Percentiles rank a stretch among this genome's conserved stretches.
Evolutionary conservation across 73 alveolate species (phyloP).

Genomic region (Paramecium sonneborni): DNA sequence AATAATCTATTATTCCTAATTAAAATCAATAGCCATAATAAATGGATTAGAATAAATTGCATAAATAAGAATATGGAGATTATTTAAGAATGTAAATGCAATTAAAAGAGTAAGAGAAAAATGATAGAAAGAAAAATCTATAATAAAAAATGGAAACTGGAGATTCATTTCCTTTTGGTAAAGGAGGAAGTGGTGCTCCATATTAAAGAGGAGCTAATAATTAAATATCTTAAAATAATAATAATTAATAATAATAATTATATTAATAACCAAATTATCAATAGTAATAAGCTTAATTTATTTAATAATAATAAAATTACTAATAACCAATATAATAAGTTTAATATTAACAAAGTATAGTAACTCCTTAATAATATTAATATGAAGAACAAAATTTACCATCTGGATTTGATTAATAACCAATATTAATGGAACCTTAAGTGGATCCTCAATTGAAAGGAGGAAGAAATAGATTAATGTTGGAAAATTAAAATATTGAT

Average conservation of each 20-base stretch:
- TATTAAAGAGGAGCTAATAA: neutral
- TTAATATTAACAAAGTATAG: neutral
- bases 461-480: slow-evolving; percentile 30
- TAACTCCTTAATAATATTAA: neutral
- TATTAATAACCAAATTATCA: neutral
- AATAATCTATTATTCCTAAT: neutral
- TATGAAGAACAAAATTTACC: neutral
- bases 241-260: neutral
- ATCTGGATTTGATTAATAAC: neutral
- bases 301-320: neutral
- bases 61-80: slow-evolving; percentile 54
- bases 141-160: neutral
- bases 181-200: slow-evolving; percentile 8
- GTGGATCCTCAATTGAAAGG: neutral
- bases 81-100: slow-evolving; percentile 48
- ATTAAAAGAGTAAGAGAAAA: neutral
- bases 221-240: neutral
- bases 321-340: neutral
- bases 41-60: neutral
- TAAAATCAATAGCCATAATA: neutral
- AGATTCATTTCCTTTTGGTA: neutral
- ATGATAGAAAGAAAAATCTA: neutral
- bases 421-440: neutral
- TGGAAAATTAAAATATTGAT: slow-evolving; percentile 36
- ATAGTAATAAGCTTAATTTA: neutral